Evolutionary conservation across 2,329 filamentous ascomycete species (phyloP).

Genomic region (Colletotrichum spaethianum): DNA sequence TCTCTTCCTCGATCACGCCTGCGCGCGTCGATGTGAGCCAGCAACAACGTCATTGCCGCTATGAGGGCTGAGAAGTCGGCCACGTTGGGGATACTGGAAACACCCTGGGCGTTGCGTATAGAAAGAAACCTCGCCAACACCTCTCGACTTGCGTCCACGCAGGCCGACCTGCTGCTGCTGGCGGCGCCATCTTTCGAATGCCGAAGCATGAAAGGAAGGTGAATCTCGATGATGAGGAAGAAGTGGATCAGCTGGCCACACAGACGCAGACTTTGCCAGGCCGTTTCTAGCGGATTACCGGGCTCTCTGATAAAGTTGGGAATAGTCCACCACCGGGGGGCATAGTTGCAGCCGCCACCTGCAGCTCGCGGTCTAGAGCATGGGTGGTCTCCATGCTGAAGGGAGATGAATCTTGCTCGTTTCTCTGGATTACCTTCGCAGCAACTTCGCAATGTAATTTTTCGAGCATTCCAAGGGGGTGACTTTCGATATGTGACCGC

Average conservation of each 20-base stretch:
- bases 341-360: conserved; percentile 49
- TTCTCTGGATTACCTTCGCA: conserved; percentile 55
- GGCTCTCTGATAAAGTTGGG: conserved; percentile 45
- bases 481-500: conserved; percentile 35
- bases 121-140: conserved; percentile 53
- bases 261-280: conserved; percentile 50
- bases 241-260: conserved; percentile 54
- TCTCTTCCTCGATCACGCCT: conserved; percentile 40
- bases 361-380: conserved; percentile 53
- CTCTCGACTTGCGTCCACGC: conserved; percentile 56
- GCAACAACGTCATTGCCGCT: conserved; percentile 54
- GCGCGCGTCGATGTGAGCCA: conserved; percentile 54
- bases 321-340: conserved; percentile 53
- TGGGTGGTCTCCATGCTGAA: conserved; percentile 46
- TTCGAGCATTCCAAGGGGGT: conserved; percentile 49
- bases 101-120: conserved; percentile 48
- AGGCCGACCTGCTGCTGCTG: conserved; percentile 51
- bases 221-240: conserved; percentile 54
- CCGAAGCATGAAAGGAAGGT: conserved; percentile 56
- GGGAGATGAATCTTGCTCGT: conserved; percentile 45
- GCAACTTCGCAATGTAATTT: conserved; percentile 51
- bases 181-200: conserved; percentile 45
- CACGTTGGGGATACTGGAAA: conserved; percentile 45
- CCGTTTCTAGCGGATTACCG: conserved; percentile 29
- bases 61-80: conserved; percentile 56